Evolutionary conservation across 1,284 basidiomycete genomes (phyloP), one percentile per base, ranked within the genome.

Genomic region (Mixia osmundae): DNA sequence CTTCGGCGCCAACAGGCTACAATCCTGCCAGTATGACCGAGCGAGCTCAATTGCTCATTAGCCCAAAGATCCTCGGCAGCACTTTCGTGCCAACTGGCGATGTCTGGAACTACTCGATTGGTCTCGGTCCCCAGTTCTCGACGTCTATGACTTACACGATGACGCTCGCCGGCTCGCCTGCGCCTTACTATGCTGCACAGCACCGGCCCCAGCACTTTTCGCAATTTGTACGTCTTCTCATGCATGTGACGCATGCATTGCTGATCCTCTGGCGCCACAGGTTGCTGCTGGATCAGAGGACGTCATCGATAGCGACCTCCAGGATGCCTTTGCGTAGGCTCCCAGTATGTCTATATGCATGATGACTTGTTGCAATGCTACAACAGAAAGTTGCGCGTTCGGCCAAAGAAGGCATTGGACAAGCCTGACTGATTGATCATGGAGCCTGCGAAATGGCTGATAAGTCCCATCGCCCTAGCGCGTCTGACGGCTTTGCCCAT

Each of bases 21-120:
- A 94, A 89, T 55, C 76, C 85, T 19, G 47, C 49, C 4, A 82
- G 78, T 47, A 95, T 95, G 89, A 87, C 85, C 3, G 87, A 91
- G 55, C 72, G 82, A 23, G 85, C 91, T 19, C 91, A 99, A 57
- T 64, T 97, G 27, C 63, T 97, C 43, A 64, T 99, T 15, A 91
- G 82, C 16, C 91, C 97, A 56, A 76, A 83, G 44, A 73, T 91
- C 44, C 43, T 51, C 30, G 50, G 51, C 33, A 40, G 43, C 24
- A 37, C 38, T 7, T 45, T 51, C 20, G 42, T 44, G 7, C 48
- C 48, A 7, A 30, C 28, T 9, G 83, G 82, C 44, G 72, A 71
- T 41, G 71, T 85, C 21, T 89, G 85, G 83, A 89, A 87, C 56
- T 87, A 57, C 52, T 37, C 45, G 47, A 42, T 54, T 40, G 48